Evolutionary conservation across 129 eudicot genomes (phyloP), one percentile per base, ranked within the genome.

Genomic region (Pulicaria dysenterica): DNA sequence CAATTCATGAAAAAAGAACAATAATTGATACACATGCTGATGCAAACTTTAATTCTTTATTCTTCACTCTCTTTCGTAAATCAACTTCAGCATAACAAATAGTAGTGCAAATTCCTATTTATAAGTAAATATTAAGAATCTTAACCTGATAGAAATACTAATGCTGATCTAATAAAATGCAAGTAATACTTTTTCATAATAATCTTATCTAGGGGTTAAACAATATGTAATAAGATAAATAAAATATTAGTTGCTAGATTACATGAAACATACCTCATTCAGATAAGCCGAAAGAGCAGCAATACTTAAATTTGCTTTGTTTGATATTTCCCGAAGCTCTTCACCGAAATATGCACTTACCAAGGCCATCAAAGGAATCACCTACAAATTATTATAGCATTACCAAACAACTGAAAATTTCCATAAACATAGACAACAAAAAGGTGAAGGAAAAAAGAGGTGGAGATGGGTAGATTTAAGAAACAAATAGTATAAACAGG

Each of bases 281-380:
- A 94, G 81, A 83, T 94, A 90, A 40, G 94, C 86, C 6, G 99
- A 88, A 36, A 94, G 76, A 65, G 89, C 85, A 67, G 99, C 96
- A 69, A 78, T 64, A 58, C 94, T 86, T 75, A 88, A 77, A 79
- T 84, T 80, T 19, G 97, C 99, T 81, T 77, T 64, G 57, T 85
- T 88, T 58, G 97, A 94, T 76, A 88, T 65, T 61, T 67, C 69
- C 14, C 83, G 99, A 81, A 94, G 96, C 81, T 82, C 86, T 83
- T 86, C 87, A 66, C 97, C 99, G 43, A 94, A 88, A 73, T 80
- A 81, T 36, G 85, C 84, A 79, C 78, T 77, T 58, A 82, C 80
- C 58, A 90, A 74, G 53, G 85, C 86, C 91, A 94, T 83, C 34
- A 81, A 63, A 3, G 96, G 96, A 64, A 94, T 94, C 77, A 81